These are phyloP conservation scores for Plasmodium falciparum DNA, from an alignment of 169 alveolate species.

Conservation along the genomic window DNA sequence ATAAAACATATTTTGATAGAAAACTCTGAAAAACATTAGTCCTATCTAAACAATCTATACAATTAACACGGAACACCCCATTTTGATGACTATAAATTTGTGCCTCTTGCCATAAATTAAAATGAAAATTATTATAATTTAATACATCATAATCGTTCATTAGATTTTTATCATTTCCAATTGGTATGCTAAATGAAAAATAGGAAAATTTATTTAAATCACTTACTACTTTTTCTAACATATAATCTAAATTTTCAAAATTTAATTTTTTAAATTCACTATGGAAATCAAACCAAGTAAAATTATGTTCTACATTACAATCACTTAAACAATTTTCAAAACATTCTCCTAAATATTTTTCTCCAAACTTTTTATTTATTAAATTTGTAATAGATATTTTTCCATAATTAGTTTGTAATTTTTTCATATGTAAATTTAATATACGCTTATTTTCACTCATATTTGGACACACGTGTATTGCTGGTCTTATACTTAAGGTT, in stretches of 20 bases:
- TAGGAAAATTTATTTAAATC: constrained; percentile 57
- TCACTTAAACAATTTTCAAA: constrained; percentile 48
- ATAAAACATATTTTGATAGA: constrained; percentile 68
- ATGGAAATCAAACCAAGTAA: constrained; percentile 76
- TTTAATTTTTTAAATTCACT: constrained; percentile 65
- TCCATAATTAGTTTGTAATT: constrained; percentile 60
- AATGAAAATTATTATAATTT: too few species aligned
- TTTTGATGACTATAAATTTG: constrained; percentile 83
- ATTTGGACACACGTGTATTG: constrained; percentile 29
- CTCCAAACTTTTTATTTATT: constrained; percentile 56
- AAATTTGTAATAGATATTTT: constrained; percentile 77
- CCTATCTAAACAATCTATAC: constrained; percentile 98
- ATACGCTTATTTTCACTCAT: constrained; percentile 50
- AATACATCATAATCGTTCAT: too few species aligned
- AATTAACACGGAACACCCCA: constrained; percentile 97
- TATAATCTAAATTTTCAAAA: constrained; percentile 16
- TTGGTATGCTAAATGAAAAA: constrained; percentile 52
- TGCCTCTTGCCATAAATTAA: constrained; percentile 26
- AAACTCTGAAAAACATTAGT: constrained; percentile 97
- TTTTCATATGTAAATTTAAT: constrained; percentile 70
- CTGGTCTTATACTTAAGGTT: constrained; percentile 54
- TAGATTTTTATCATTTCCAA: constrained; percentile 11
- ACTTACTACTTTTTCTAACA: constrained; percentile 33
- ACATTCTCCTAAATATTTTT: constrained; percentile 70
- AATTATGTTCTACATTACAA: constrained; percentile 39